phyloP scores from a whole-genome alignment of 148 eudicot genomes.

The Suaeda aralocaspica region DNA sequence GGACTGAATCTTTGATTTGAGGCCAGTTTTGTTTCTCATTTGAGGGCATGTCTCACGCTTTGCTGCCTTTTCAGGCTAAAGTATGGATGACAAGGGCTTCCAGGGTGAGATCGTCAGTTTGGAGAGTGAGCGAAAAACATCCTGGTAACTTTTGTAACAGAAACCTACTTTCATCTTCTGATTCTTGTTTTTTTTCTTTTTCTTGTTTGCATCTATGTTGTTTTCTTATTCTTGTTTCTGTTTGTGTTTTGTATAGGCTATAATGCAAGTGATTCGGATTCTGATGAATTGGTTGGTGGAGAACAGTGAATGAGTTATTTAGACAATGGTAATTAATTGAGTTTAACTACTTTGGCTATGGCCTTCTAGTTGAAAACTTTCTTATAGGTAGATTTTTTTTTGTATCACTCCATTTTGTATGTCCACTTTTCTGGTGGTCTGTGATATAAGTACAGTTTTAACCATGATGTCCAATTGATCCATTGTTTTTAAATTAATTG shows the following conservation, averaged over 20 bases:
- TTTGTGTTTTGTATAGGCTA: constrained; percentile 49
- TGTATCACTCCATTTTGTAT: background rate
- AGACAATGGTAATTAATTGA: constrained; percentile 26
- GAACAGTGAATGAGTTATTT: constrained; percentile 26
- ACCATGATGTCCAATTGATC: background rate
- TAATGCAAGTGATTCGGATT: constrained; percentile 92
- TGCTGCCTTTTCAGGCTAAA: constrained; percentile 37
- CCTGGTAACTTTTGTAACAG: constrained; percentile 46
- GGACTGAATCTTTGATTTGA: background rate
- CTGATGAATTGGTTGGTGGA: constrained; percentile 49
- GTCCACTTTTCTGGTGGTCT: background rate
- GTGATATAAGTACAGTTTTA: constrained; percentile 4
- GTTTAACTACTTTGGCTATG: constrained; percentile 10
- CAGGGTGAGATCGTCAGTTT: constrained; percentile 76
- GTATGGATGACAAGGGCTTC: constrained; percentile 76
- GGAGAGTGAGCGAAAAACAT: constrained; percentile 82
- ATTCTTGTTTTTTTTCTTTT: constrained; percentile 10
- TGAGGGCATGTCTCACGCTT: constrained; percentile 21
- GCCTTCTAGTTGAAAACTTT: constrained; percentile 3
- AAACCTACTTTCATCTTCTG: background rate
- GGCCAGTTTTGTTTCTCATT: background rate
- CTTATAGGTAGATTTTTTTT: background rate
- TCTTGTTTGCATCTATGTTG: too few relatives aligned
- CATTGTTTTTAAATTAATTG: background rate
- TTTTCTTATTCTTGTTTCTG: constrained; percentile 7